Evolutionary conservation across 768 basidiomycete species (phyloP), one percentile per base, ranked within the genome.

Genomic region (Lactarius psammicola): DNA sequence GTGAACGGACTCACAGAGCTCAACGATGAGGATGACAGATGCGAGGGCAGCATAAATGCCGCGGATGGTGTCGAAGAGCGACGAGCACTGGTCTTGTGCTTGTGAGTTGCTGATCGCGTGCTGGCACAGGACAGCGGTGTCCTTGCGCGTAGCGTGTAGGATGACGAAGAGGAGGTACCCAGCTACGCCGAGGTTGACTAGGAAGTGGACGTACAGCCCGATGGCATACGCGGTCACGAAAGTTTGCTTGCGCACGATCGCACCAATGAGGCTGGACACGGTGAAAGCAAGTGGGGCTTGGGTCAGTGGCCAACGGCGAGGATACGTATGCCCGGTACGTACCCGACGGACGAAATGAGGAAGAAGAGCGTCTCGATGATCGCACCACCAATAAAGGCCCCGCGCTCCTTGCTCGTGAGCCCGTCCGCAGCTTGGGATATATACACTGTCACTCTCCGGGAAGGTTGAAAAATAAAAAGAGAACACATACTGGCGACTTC

Each of bases 321-420:
- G 64, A 15, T 67, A 62, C 23, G 55, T 9, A 18, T 51, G 13
- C 55, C 26, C 56, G 6, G 18, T n/a, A 28, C 78, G 64, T 68
- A 88, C 87, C 87, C 88, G 9, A 87, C 69, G 17, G 79, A 74
- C 5, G 87, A 88, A 1, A 79, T 83, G 18, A 80, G 68, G 69
- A 84, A 81, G 11, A 89, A 74, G 1, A 84, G 62, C 1, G 80
- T 82, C 72, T 87, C 85, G 42, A 87, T 78, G 30, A 86, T 63
- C 6, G 80, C 87, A 10, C 81, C 79, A 28, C 82, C 64, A 42
- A 85, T 70, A 71, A 88, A 85, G 1, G 77, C 81, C 3, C 75
- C 74, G 4, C 72, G 73, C 36, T 72, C 76, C 65, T 69, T 76
- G 72, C 58, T 70, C 65, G 72, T 72, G 62, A 66, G 64, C 13